phyloP scores from a whole-genome alignment of 75 land plant species.

The Sequoia sempervirens region DNA sequence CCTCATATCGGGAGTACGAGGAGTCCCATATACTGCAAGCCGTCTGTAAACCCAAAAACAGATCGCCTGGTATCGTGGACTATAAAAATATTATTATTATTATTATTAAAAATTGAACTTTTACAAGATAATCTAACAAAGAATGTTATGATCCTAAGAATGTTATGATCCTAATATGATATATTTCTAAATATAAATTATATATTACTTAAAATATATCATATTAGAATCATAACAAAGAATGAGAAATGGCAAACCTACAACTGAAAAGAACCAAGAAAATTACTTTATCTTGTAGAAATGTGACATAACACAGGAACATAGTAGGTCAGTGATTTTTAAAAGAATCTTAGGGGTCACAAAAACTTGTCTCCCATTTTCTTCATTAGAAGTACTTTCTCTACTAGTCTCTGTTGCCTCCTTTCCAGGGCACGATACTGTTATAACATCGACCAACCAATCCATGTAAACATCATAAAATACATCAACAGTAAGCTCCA shows the following conservation, averaged over 20 bases:
- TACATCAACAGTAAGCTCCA: slow-evolving; percentile 65
- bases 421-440: slow-evolving; percentile 50
- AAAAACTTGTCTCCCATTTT: slow-evolving; percentile 8
- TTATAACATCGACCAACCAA: slow-evolving; percentile 67
- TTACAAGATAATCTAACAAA: neutral
- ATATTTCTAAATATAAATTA: no score
- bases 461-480: slow-evolving; percentile 89
- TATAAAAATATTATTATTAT: no score
- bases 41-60: no score
- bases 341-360: slow-evolving; percentile 70
- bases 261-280: neutral
- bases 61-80: no score
- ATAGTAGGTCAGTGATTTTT: slow-evolving; percentile 88
- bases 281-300: slow-evolving; percentile 81
- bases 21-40: no score
- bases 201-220: no score
- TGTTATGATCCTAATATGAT: no score
- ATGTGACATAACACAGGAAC: slow-evolving; percentile 92
- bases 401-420: slow-evolving; percentile 12
- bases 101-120: neutral
- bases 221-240: no score
- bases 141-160: no score
- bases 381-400: slow-evolving; percentile 10
- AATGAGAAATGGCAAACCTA: neutral
- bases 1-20: no score